Evolutionary conservation across 192 early-diverging fungal species (phyloP).

Genomic region (Radiomyces spectabilis): DNA sequence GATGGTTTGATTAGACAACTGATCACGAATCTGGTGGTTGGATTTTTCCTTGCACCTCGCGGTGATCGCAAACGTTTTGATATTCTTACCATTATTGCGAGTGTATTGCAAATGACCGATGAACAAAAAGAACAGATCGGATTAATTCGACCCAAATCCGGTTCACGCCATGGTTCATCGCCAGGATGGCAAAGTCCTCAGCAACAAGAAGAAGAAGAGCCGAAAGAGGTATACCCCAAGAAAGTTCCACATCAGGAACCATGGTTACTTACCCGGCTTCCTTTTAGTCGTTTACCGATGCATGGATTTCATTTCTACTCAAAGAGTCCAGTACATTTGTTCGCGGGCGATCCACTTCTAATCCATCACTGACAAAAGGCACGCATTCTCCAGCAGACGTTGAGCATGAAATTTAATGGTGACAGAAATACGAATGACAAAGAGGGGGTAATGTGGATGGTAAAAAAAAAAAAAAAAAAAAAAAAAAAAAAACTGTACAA

Average conservation of each 20-base stretch:
- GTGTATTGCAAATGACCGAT: slow-evolving; percentile 78
- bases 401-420: not conserved
- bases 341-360: no score
- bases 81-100: slow-evolving; percentile 84
- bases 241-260: not conserved
- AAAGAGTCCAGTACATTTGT: slow-evolving; percentile 59
- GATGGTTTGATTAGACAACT: slow-evolving; percentile 73
- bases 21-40: slow-evolving; percentile 84
- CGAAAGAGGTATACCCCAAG: slow-evolving; percentile 11
- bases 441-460: not conserved
- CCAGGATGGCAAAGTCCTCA: slow-evolving; percentile 31
- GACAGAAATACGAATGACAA: not conserved
- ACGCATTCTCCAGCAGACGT: no score
- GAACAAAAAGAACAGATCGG: slow-evolving; percentile 84
- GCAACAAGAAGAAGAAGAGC: slow-evolving; percentile 18
- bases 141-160: slow-evolving; percentile 53
- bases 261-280: slow-evolving; percentile 2
- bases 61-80: slow-evolving; percentile 91
- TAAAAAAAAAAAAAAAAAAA: not conserved
- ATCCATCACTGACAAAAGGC: no score
- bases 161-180: slow-evolving; percentile 19
- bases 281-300: slow-evolving; percentile 64
- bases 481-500: not conserved
- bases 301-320: slow-evolving; percentile 75
- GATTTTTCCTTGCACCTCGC: slow-evolving; percentile 75